Conservation (phyloP, 257 asterid genomes). For the Fraxinus pennsylvanica region DNA sequence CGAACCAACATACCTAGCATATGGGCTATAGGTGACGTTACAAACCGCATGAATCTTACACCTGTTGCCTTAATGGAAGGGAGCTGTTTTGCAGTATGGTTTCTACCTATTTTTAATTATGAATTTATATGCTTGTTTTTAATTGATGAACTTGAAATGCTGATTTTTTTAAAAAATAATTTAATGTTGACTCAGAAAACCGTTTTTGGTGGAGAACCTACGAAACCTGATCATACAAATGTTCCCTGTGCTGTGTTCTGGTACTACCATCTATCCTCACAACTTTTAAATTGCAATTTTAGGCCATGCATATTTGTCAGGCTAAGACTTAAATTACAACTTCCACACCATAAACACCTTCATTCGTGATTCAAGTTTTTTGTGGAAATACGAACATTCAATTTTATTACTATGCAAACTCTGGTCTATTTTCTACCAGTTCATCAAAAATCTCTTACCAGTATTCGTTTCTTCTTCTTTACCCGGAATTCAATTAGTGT, state of each 20-base stretch:
- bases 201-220: slow-evolving; percentile 85
- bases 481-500: too few relatives aligned
- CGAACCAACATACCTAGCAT: slow-evolving; percentile 92
- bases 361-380: not conserved
- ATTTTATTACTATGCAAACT: not conserved
- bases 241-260: slow-evolving; percentile 94
- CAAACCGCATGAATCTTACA: slow-evolving; percentile 91
- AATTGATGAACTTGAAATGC: not conserved
- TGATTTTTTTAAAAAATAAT: not conserved
- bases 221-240: slow-evolving; percentile 63
- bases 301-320: not conserved
- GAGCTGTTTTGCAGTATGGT: slow-evolving; percentile 76
- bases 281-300: slow-evolving; percentile 3
- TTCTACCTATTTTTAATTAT: slow-evolving; percentile 11
- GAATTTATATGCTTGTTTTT: not conserved
- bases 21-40: slow-evolving; percentile 97
- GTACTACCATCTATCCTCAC: slow-evolving; percentile 42
- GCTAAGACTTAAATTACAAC: not conserved
- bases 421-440: not conserved
- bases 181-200: slow-evolving; percentile 68
- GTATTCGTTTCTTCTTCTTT: too few relatives aligned
- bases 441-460: not conserved
- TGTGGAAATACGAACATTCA: not conserved
- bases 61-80: slow-evolving; percentile 99
- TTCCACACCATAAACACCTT: not conserved